phyloP scores from a whole-genome alignment of 202 grass and related monocot genomes.

The Digitaria exilis region DNA sequence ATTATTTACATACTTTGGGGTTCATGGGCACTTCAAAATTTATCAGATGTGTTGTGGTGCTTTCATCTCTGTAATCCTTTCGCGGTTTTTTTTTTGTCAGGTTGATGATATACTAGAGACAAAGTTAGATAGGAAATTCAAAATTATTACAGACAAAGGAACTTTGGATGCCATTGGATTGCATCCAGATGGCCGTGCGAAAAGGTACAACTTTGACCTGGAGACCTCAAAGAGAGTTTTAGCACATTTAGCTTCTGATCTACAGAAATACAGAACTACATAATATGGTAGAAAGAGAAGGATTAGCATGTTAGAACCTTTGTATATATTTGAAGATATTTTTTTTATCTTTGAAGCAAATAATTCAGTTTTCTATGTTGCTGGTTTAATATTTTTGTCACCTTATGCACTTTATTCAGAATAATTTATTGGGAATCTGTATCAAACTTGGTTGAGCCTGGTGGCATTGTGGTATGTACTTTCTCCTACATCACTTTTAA shows the following conservation, averaged over 20 bases:
- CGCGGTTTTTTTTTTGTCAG: conserved; percentile 42
- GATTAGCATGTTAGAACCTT: not conserved
- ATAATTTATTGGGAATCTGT: conserved; percentile 84
- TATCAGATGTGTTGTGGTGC: conserved; percentile 8
- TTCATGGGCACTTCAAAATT: not conserved
- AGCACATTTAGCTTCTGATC: conserved; percentile 17
- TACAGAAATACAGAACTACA: conserved; percentile 1
- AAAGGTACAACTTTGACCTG: conserved; percentile 59
- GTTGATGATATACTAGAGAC: conserved; percentile 96
- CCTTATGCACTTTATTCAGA: conserved; percentile 44
- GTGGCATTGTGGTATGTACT: conserved; percentile 80
- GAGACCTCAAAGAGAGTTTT: conserved; percentile 5
- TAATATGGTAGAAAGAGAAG: not conserved
- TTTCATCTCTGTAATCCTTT: conserved; percentile 24
- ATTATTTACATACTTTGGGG: conserved; percentile 8
- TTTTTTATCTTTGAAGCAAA: conserved; percentile 23
- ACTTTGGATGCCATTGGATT: conserved; percentile 93
- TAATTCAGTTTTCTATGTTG: not conserved
- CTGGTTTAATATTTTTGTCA: not conserved
- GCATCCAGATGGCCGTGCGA: conserved; percentile 82
- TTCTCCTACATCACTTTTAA: conserved; percentile 12
- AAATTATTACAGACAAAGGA: conserved; percentile 91
- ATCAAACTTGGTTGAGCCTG: conserved; percentile 80
- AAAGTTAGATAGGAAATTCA: conserved; percentile 86
- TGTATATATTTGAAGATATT: not conserved